Evolutionary conservation across 2,329 filamentous ascomycete species (phyloP).

Genomic region (Bimuria novae-zelandiae): DNA sequence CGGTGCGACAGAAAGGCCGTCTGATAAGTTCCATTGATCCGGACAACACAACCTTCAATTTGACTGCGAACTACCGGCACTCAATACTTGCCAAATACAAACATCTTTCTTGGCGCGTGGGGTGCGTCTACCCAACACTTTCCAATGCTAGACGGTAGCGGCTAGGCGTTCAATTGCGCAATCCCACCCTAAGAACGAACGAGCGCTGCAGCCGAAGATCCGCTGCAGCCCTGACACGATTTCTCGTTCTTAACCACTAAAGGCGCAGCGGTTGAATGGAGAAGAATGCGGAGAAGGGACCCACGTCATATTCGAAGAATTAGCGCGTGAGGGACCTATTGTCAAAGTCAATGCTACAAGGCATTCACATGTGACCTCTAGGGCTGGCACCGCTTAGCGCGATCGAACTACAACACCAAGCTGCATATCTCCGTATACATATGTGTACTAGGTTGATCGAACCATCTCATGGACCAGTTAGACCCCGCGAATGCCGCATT

Average conservation of each 20-base stretch:
- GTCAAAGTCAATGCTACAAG: background rate
- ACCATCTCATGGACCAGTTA: background rate
- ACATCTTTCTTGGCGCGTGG: slow-evolving; percentile 4
- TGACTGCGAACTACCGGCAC: background rate
- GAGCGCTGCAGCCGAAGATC: slow-evolving; percentile 1
- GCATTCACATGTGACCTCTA: background rate
- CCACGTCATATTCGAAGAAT: background rate
- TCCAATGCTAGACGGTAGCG: slow-evolving; percentile 1
- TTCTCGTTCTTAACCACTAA: background rate
- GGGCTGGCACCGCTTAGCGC: background rate
- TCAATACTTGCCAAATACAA: slow-evolving; percentile 1
- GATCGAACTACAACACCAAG: background rate
- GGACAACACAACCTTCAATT: background rate
- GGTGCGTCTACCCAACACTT: background rate
- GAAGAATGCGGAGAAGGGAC: background rate
- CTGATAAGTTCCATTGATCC: background rate
- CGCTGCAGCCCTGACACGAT: background rate
- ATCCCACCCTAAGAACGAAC: background rate
- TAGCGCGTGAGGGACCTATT: slow-evolving; percentile 1
- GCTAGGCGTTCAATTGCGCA: slow-evolving; percentile 1
- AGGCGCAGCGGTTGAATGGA: slow-evolving; percentile 8
- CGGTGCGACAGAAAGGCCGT: background rate
- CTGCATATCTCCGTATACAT: background rate
- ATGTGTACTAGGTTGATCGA: background rate
- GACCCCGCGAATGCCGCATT: background rate